phyloP scores from a whole-genome alignment of 2,329 filamentous ascomycete species.

The Aurifilum marmelostoma region DNA sequence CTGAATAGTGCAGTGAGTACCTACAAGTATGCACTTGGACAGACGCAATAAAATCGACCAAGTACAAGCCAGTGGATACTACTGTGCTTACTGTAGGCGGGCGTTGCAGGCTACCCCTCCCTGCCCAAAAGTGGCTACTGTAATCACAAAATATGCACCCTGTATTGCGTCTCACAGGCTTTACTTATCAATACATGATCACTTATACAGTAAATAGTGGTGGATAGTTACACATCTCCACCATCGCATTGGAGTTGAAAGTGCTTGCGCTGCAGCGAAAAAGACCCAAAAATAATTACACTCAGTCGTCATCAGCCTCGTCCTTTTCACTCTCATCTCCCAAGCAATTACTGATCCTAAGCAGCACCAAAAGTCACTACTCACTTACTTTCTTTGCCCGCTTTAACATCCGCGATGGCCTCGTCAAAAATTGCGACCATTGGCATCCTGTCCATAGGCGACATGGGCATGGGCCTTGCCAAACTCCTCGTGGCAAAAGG shows the following conservation, averaged over 20 bases:
- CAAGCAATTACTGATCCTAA: too few species aligned
- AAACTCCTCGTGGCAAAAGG: conserved; percentile 51
- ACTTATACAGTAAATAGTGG: too few species aligned
- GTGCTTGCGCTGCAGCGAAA: background rate
- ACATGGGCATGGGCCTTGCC: conserved; percentile 59
- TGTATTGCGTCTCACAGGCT: background rate
- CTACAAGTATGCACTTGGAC: too few species aligned
- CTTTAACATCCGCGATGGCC: conserved; percentile 18
- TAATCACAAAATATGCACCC: background rate
- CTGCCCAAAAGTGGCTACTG: background rate
- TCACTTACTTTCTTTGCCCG: background rate
- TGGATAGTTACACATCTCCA: too few species aligned
- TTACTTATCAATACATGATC: background rate
- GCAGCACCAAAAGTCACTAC: too few species aligned
- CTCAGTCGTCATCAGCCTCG: background rate
- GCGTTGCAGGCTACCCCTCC: background rate
- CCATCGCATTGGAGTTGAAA: background rate
- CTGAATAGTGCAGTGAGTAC: too few species aligned
- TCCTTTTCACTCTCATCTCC: background rate
- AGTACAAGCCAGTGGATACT: too few species aligned
- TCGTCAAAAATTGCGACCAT: conserved; percentile 40
- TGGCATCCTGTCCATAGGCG: conserved; percentile 56
- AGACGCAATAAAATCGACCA: too few species aligned
- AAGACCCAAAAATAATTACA: background rate
- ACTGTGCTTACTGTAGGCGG: too few species aligned